These are phyloP conservation scores for Thelonectria olida DNA, from an alignment of 2,329 filamentous ascomycete genomes.

Conservation along the genomic window DNA sequence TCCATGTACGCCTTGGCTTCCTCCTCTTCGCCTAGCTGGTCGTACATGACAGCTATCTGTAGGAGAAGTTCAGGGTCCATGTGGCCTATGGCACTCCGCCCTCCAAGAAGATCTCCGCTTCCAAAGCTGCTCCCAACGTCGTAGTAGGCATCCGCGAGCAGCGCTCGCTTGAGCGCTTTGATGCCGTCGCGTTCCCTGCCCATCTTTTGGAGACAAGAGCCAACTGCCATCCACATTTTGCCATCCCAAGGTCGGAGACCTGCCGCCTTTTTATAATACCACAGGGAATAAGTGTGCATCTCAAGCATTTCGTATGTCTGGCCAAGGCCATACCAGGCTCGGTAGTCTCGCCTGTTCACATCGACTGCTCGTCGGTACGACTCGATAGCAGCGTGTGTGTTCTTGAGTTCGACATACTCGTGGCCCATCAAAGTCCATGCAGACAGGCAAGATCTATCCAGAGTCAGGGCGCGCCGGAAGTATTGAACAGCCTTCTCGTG, in stretches of 20 bases:
- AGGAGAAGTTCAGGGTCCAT: constrained; percentile 92
- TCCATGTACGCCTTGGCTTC: constrained; percentile 96
- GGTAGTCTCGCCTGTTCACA: constrained; percentile 94
- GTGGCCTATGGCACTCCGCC: constrained; percentile 62
- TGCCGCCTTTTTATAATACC: constrained; percentile 97
- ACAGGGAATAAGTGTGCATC: constrained; percentile 96
- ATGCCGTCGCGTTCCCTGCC: constrained; percentile 88
- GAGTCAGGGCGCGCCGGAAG: constrained; percentile 89
- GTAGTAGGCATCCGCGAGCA: constrained; percentile 88
- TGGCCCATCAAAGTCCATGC: constrained; percentile 99
- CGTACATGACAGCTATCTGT: constrained; percentile 90
- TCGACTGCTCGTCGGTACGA: constrained; percentile 96
- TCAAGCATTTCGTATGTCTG: constrained; percentile 98
- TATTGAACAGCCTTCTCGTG: constrained; percentile 99
- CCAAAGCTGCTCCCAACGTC: constrained; percentile 69
- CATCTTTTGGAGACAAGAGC: constrained; percentile 90
- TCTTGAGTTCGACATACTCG: constrained; percentile 98
- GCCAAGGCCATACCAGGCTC: constrained; percentile 96
- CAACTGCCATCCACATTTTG: constrained; percentile 99
- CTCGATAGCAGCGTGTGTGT: constrained; percentile 97
- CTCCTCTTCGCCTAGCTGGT: constrained; percentile 77
- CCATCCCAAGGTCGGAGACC: constrained; percentile 94
- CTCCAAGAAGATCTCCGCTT: constrained; percentile 56
- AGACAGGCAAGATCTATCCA: constrained; percentile 90
- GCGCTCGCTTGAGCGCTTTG: constrained; percentile 90